These are phyloP conservation scores for Cryptococcus depauperatus DNA, from an alignment of 1,284 basidiomycete species.

Conservation along the genomic window DNA sequence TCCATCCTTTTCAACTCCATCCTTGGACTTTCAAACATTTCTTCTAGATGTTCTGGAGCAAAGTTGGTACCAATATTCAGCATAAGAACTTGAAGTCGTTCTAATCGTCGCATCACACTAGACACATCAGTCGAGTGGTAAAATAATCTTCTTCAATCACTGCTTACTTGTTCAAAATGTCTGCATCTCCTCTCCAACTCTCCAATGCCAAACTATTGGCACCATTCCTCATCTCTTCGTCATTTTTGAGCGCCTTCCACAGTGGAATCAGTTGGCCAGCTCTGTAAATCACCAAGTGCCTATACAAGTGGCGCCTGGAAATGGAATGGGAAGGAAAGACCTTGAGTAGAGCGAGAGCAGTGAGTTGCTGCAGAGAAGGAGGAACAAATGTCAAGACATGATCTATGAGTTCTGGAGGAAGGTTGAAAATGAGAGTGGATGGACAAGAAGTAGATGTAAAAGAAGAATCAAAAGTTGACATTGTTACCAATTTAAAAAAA, in stretches of 20 bases:
- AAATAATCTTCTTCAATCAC: no score
- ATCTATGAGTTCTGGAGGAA: slow-evolving; percentile 43
- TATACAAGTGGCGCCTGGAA: slow-evolving; percentile 28
- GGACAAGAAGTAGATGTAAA: neutral
- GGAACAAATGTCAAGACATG: slow-evolving; percentile 36
- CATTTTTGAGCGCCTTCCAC: slow-evolving; percentile 25
- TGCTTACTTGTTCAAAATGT: slow-evolving; percentile 41
- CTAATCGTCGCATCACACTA: slow-evolving; percentile 39
- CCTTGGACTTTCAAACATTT: slow-evolving; percentile 39
- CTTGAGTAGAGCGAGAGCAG: slow-evolving; percentile 31
- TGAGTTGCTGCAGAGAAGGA: slow-evolving; percentile 30
- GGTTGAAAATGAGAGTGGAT: slow-evolving; percentile 14
- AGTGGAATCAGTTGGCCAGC: slow-evolving; percentile 30
- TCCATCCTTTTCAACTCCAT: slow-evolving; percentile 35
- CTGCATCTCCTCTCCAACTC: slow-evolving; percentile 43
- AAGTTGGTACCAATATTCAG: slow-evolving; percentile 46
- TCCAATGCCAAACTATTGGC: slow-evolving; percentile 29
- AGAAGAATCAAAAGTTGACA: neutral
- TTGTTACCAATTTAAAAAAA: neutral
- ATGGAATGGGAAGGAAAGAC: slow-evolving; percentile 37
- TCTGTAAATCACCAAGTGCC: slow-evolving; percentile 31
- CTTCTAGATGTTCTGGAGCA: slow-evolving; percentile 44
- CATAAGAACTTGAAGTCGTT: slow-evolving; percentile 29
- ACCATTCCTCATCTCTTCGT: slow-evolving; percentile 10
- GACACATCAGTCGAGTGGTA: no score